Conservation (phyloP, 345 rosid genomes). For the Eutrema heterophyllum region DNA sequence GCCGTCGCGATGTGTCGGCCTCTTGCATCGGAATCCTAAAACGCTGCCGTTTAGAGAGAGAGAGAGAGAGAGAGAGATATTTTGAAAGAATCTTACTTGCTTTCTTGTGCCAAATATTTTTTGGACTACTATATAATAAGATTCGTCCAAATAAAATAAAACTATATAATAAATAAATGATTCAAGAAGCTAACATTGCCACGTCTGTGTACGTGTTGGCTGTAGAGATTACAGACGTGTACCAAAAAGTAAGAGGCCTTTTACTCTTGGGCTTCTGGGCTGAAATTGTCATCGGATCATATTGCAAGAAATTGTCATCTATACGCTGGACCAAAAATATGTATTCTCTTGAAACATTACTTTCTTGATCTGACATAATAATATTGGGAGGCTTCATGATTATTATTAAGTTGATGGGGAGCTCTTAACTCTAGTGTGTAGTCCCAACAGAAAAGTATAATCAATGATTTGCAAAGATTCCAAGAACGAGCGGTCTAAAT, state of each 20-base stretch:
- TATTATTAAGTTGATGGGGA: too few species aligned
- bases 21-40: neutral
- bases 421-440: too few species aligned
- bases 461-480: too few species aligned
- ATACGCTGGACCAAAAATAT: too few species aligned
- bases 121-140: neutral
- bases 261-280: neutral
- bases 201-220: neutral
- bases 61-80: neutral
- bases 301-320: neutral
- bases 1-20: neutral
- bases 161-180: neutral
- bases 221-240: neutral
- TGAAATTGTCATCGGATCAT: neutral
- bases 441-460: too few species aligned
- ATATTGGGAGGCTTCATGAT: too few species aligned
- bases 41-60: neutral
- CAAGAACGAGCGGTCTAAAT: too few species aligned
- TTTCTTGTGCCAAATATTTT: conserved; percentile 3
- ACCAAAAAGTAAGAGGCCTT: neutral
- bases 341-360: too few species aligned
- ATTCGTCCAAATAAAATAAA: too few species aligned
- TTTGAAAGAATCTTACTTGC: neutral
- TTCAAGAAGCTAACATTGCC: conserved; percentile 16
- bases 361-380: too few species aligned